Base-by-base conservation (phyloP, 1,284 basidiomycete species). In the Cryptococcus jaspeensis region DNA sequence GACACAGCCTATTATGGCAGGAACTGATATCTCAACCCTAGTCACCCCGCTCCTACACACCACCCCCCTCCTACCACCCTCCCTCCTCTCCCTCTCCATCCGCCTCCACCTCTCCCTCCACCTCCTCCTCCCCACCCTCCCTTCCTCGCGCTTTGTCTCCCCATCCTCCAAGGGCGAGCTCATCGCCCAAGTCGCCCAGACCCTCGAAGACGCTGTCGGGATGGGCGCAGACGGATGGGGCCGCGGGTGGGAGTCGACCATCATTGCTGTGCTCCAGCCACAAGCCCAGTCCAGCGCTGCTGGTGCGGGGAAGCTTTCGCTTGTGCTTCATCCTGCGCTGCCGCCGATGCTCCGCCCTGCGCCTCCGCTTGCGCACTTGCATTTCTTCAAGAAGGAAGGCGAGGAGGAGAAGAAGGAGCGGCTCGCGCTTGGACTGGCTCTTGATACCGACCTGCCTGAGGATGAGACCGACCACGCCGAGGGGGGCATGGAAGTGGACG, bases 21-120 rank as follows among this genome's bases (percentile, higher is more conserved):
- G n/a, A 16, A 22, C 47, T 41, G 11, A 44, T 45, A 2, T 32
- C 5, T 38, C 28, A 8, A 42, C 16, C 32, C 13, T 52, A 75
- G 73, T 75, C 52, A 49, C 59, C 51, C 58, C 76, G 53, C 72
- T 63, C 45, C 77, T 79, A 23, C 78, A 81, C 48, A 64, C 87
- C 44, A 87, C 89, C 55, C 78, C 86, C 13, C 77, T 89, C 16
- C 72, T 92, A 15, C 86, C 91, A 58, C 87, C 89, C 38, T 85
- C 89, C 11, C 80, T 90, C 42, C 83, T 87, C 47, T 69, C 70
- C 8, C 65, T 76, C 36, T 73, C 71, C 76, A 81, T 50, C 63
- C 87, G 50, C 87, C 89, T 82, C 82, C 77, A 88, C 49, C 65
- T 74, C 37, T 66, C 66, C 7, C 56, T 73, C 3, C 63, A 67